These are phyloP conservation scores for Escovopsis weberi DNA, from an alignment of 2,329 filamentous ascomycete species.

Conservation along the genomic window DNA sequence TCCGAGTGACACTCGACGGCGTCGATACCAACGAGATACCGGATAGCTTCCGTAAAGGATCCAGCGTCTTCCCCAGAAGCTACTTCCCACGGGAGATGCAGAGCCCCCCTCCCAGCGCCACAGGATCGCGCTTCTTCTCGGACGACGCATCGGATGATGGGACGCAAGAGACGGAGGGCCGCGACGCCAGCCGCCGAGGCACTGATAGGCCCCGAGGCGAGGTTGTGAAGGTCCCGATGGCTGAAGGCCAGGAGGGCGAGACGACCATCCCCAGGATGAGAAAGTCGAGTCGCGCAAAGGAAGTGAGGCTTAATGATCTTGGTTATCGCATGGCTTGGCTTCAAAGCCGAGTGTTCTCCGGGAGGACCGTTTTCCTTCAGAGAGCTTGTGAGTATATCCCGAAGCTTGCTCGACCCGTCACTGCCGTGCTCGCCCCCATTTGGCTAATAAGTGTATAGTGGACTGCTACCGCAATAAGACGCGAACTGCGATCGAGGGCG, in stretches of 20 bases:
- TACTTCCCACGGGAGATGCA: slow-evolving; percentile 94
- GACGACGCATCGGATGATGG: slow-evolving; percentile 47
- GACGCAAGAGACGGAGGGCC: slow-evolving; percentile 35
- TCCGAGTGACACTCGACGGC: slow-evolving; percentile 82
- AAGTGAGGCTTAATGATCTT: slow-evolving; percentile 83
- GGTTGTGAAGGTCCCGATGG: slow-evolving; percentile 47
- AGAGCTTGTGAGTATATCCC: slow-evolving; percentile 59
- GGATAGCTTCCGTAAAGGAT: slow-evolving; percentile 81
- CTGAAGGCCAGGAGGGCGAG: slow-evolving; percentile 57
- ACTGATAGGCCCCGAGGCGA: slow-evolving; percentile 18
- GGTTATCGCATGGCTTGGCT: slow-evolving; percentile 95
- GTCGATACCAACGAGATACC: slow-evolving; percentile 94
- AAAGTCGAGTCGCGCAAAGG: slow-evolving; percentile 56
- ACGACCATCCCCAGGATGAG: slow-evolving; percentile 63
- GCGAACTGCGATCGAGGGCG: slow-evolving; percentile 62
- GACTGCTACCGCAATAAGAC: slow-evolving; percentile 93
- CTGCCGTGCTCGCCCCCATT: slow-evolving; percentile 5
- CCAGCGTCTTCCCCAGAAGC: slow-evolving; percentile 78
- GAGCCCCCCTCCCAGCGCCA: slow-evolving; percentile 61
- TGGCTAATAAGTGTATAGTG: slow-evolving; percentile 35
- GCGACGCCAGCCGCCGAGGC: slow-evolving; percentile 22
- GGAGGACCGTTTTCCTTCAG: slow-evolving; percentile 75
- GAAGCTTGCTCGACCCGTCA: not conserved
- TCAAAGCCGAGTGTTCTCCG: slow-evolving; percentile 82
- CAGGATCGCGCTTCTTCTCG: slow-evolving; percentile 60